Percentiles rank a stretch among this genome's conserved stretches.
Conservation (phyloP, 169 alveolate genomes). For the Babesia gibsoni region DNA sequence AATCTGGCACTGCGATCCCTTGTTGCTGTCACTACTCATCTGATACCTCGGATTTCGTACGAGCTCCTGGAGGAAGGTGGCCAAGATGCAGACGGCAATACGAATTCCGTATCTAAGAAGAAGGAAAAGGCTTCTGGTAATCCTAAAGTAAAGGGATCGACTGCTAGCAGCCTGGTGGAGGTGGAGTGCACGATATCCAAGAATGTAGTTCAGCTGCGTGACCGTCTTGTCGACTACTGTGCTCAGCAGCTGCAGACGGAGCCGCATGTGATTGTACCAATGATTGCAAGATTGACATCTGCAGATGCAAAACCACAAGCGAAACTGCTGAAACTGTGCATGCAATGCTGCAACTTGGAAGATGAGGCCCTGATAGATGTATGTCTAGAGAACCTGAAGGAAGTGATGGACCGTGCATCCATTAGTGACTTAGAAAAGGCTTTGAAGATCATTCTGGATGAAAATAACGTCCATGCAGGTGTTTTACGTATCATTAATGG, state of each 20-base stretch:
- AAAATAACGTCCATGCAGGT: neutral
- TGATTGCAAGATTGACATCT: constrained; percentile 33
- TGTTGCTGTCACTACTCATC: constrained; percentile 48
- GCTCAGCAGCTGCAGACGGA: neutral
- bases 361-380: constrained; percentile 19
- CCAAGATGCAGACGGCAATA: neutral
- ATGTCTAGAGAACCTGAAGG: constrained; percentile 26
- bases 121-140: neutral
- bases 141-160: neutral
- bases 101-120: neutral
- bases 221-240: constrained; percentile 13
- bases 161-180: constrained; percentile 13
- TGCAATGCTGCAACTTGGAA: constrained; percentile 37
- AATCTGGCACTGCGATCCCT: constrained; percentile 41
- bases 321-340: constrained; percentile 19
- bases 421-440: constrained; percentile 33
- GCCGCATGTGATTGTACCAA: constrained; percentile 31
- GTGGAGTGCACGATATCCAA: constrained; percentile 4
- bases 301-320: constrained; percentile 42
- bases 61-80: constrained; percentile 34
- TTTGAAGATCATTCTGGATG: constrained; percentile 24
- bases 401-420: constrained; percentile 24
- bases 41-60: constrained; percentile 50
- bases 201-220: constrained; percentile 1
- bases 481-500: constrained; percentile 30